Base-by-base conservation (phyloP, 768 basidiomycete genomes). In the Suillus cothurnatus region DNA sequence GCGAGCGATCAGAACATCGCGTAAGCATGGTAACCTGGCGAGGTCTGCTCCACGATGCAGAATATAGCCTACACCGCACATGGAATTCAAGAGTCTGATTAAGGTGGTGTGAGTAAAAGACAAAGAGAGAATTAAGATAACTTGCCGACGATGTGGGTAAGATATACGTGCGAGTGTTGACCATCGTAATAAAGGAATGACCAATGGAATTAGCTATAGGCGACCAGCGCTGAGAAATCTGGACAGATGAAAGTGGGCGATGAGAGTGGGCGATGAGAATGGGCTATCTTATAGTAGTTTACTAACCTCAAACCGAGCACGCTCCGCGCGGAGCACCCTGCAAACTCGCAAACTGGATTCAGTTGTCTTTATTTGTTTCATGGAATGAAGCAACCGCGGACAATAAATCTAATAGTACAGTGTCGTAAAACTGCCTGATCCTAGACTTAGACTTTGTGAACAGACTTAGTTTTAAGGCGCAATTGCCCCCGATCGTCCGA, bases 51-150 rank as follows among this genome's bases (percentile, higher is more conserved):
- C 57, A 61, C 21, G 26, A 21, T 19, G 41, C 60, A 6, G 66
- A 67, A 32, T 67, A 67, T 11, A 61, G 17, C 26, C 63, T 7
- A 34, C 57, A 67, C 41, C 5, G 41, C 28, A 53, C 41, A 61
- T 36, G 50, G 39, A 64, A 17, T n/a, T 61, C 61, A 7, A 14
- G 26, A 26, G 61, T 43, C 61, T 61, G 19, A 23, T 49, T 21
- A 21, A 23, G 19, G 15, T 43, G 21, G 32, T 34, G 32, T 47
- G n/a, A 47, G n/a, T 12, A n/a, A n/a, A n/a, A 23, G n/a, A 47
- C n/a, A 1, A n/a, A n/a, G 45, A n/a, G 45, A n/a, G 41, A n/a
- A 45, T 21, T 2, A 45, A 49, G 47, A 21, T 49, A 49, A 49
- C 47, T 26, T 49, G 8, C 23, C 4, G 23, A 23, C 2, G 14